Conservation (phyloP, 164 flowering plant species). For the Magnolia changhungtana region DNA sequence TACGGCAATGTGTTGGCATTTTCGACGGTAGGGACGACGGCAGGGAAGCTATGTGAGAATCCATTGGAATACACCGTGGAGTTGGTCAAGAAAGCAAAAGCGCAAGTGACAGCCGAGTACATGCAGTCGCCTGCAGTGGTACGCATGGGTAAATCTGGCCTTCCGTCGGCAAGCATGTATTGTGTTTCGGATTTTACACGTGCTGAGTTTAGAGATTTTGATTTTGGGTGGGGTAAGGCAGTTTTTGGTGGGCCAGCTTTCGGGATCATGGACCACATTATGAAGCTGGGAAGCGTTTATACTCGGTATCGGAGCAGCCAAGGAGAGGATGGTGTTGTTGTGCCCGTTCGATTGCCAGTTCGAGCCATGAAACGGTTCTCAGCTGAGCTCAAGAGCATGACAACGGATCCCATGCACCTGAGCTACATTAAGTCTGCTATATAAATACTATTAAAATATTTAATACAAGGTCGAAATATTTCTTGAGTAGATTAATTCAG, state of each 20-base stretch:
- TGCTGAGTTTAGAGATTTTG: neutral
- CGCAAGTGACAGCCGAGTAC: slow-evolving; percentile 32
- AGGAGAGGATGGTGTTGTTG: neutral
- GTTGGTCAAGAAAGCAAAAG: slow-evolving; percentile 18
- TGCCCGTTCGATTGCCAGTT: neutral
- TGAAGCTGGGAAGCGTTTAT: neutral
- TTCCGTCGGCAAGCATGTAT: slow-evolving; percentile 26
- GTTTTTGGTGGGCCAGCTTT: slow-evolving; percentile 5
- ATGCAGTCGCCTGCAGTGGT: slow-evolving; percentile 24
- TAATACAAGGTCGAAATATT: too few relatives aligned
- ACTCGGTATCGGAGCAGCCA: neutral
- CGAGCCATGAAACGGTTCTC: neutral
- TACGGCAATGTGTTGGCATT: slow-evolving; percentile 27
- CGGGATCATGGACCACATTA: neutral
- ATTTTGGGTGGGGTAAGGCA: slow-evolving; percentile 1
- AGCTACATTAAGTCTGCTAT: too few relatives aligned
- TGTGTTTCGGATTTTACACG: slow-evolving; percentile 37
- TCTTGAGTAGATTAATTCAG: too few relatives aligned
- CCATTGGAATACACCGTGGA: slow-evolving; percentile 26
- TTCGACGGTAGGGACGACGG: slow-evolving; percentile 15
- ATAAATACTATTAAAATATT: too few relatives aligned
- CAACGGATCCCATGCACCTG: slow-evolving; percentile 12
- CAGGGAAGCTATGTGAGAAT: slow-evolving; percentile 14
- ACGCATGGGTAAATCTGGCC: slow-evolving; percentile 20
- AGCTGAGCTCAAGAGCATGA: neutral